Evolutionary conservation across 192 early-diverging fungal genomes (phyloP).

Genomic region (Thamnidium elegans): DNA sequence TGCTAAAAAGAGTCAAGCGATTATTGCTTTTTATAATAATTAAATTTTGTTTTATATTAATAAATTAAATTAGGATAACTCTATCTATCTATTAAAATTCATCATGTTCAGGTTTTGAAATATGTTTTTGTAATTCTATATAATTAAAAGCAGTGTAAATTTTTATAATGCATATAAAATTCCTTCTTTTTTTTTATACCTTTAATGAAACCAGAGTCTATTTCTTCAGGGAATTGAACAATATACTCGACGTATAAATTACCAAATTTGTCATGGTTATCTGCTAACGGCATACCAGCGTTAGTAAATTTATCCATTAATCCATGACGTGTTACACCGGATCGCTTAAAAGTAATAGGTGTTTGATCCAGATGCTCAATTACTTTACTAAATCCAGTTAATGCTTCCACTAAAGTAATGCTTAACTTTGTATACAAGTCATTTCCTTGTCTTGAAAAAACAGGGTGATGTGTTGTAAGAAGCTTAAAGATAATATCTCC

Average conservation of each 20-base stretch:
- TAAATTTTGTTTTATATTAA: too few species aligned
- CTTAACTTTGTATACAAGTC: constrained; percentile 72
- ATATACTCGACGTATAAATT: constrained; percentile 87
- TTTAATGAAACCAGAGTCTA: too few species aligned
- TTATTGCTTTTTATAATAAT: constrained; percentile 4
- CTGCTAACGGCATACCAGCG: constrained; percentile 85
- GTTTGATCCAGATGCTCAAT: constrained; percentile 83
- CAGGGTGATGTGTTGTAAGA: constrained; percentile 62
- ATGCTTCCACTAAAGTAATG: constrained; percentile 73
- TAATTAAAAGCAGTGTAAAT: too few species aligned
- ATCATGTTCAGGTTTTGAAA: too few species aligned
- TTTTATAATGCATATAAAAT: too few species aligned
- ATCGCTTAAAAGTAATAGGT: constrained; percentile 56
- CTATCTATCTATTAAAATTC: too few species aligned
- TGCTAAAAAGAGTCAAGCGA: neutral
- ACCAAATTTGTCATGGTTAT: constrained; percentile 58
- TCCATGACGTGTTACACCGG: constrained; percentile 56
- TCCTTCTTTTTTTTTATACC: too few species aligned
- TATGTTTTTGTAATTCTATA: too few species aligned
- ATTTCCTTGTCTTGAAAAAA: constrained; percentile 75
- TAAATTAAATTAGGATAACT: too few species aligned
- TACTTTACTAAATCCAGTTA: constrained; percentile 76
- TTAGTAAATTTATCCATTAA: constrained; percentile 75
- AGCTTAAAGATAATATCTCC: constrained; percentile 86
- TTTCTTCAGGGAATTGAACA: constrained; percentile 68